Evolutionary conservation across 2,329 filamentous ascomycete genomes (phyloP), one percentile per base, ranked within the genome.

Genomic region (Alternaria dauci): DNA sequence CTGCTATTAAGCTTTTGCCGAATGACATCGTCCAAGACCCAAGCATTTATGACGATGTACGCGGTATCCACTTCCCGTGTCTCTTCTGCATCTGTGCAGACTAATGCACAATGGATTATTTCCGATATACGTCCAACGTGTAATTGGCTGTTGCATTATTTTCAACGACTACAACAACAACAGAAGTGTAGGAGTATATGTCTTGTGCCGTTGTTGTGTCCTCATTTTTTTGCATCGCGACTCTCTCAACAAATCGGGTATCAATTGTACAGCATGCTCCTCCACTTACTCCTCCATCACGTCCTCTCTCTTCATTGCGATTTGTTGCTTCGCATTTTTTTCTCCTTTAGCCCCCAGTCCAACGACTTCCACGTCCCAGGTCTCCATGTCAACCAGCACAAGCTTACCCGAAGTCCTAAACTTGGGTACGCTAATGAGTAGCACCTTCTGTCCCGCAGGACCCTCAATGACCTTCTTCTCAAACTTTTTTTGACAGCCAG

Each of bases 301-400:
- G 4, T 42, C 44, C 2, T 26, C 30, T 25, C 46, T 39, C 14
- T 23, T 39, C 5, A 23, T 32, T 26, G 28, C 18, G 14, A 38
- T 38, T 46, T 18, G 11, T 8, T 44, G 54, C 28, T 44, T 57
- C 4, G 8, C 11, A 9, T 14, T 28, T 4, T 47, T 42, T 3
- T 60, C 26, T 8, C n/a, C 28, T 34, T 26, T 52, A 11, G 26
- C 55, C 14, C 59, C 68, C 20, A 77, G 9, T 30, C 69, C 60
- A 30, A 97, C 82, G 50, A 86, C 82, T 67, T 93, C 89, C 1
- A 91, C 89, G 47, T 94, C 91, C 61, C 97, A 78, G 1, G 91
- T 96, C 79, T 98, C 94, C 46, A 88, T 83, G 80, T 99, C 94
- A 11, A 99, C 81, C 52, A 99, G 73, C 1, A 97, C 88, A 23